phyloP scores from a whole-genome alignment of 208 protist genomes.

The Leishmania tropica region DNA sequence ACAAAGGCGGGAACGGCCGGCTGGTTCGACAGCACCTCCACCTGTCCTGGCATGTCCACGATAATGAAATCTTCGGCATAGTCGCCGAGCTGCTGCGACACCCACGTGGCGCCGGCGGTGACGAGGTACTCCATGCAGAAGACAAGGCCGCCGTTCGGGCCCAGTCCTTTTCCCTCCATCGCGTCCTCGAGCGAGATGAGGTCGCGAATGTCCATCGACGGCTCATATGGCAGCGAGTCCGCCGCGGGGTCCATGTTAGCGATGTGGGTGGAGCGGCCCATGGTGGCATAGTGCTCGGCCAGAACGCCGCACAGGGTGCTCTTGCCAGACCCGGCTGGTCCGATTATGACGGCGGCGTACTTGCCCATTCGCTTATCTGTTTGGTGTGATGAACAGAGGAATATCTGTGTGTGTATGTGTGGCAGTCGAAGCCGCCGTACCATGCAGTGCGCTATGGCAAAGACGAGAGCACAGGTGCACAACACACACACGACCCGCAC shows the following conservation, averaged over 20 bases:
- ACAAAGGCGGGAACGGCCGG: constrained; percentile 89
- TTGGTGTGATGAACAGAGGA: background rate
- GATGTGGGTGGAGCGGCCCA: constrained; percentile 91
- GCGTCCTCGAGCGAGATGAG: constrained; percentile 95
- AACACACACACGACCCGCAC: background rate
- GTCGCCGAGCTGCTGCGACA: constrained; percentile 93
- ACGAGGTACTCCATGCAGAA: constrained; percentile 99
- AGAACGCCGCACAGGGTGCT: constrained; percentile 89
- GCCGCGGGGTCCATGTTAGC: constrained; percentile 99
- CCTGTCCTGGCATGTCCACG: constrained; percentile 99
- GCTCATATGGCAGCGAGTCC: constrained; percentile 91
- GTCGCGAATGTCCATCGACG: constrained; percentile 94
- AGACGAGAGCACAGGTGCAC: background rate
- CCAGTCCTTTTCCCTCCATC: constrained; percentile 92
- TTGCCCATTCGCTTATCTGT: constrained; percentile 67
- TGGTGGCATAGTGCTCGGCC: constrained; percentile 83
- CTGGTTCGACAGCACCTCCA: constrained; percentile 99
- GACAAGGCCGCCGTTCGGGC: constrained; percentile 99
- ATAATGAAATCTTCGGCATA: constrained; percentile 97
- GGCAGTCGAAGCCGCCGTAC: background rate
- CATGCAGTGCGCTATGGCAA: background rate
- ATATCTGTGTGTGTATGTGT: background rate
- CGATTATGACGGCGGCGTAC: constrained; percentile 90
- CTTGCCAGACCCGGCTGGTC: constrained; percentile 93
- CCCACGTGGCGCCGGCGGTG: constrained; percentile 92